Conservation (phyloP, 2,329 filamentous ascomycete species). For the Camptophora hylomeconis region DNA sequence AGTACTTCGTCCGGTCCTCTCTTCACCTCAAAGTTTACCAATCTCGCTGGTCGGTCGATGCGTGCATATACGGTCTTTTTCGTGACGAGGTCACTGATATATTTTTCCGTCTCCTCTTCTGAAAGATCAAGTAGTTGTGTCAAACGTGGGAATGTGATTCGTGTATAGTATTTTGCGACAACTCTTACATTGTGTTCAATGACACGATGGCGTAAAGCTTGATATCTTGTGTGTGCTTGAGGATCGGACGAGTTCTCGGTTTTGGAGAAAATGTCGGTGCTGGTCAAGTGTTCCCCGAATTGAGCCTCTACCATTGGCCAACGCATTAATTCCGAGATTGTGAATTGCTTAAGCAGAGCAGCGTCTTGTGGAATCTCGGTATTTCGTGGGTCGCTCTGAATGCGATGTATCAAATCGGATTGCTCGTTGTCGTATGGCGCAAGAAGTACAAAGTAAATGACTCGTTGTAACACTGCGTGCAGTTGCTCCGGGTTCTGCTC, state of each 20-base stretch:
- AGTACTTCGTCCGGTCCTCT: constrained; percentile 89
- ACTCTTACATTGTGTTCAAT: constrained; percentile 99
- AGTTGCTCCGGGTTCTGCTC: constrained; percentile 80
- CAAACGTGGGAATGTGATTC: constrained; percentile 82
- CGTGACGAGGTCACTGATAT: constrained; percentile 92
- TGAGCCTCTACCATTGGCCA: constrained; percentile 87
- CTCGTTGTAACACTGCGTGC: constrained; percentile 75
- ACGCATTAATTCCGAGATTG: constrained; percentile 90
- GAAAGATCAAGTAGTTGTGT: constrained; percentile 83
- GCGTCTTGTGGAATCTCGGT: constrained; percentile 65
- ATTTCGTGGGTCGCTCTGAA: constrained; percentile 74
- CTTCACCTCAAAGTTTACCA: constrained; percentile 91
- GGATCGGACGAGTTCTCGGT: constrained; percentile 53
- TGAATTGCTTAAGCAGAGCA: constrained; percentile 85
- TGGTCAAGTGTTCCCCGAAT: constrained; percentile 77
- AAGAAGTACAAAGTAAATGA: constrained; percentile 95
- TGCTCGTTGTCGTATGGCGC: constrained; percentile 98
- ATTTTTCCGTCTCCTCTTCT: constrained; percentile 96
- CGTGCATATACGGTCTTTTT: constrained; percentile 97
- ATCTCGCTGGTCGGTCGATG: constrained; percentile 82
- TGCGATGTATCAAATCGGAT: constrained; percentile 87
- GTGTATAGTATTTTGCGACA: constrained; percentile 96
- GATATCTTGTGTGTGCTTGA: constrained; percentile 76
- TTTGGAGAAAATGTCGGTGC: constrained; percentile 78
- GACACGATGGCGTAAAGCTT: constrained; percentile 91